Percentiles rank a stretch among this genome's conserved stretches.
These are phyloP conservation scores for Penicillium paneum DNA, from an alignment of 2,329 filamentous ascomycete species.

Conservation along the genomic window DNA sequence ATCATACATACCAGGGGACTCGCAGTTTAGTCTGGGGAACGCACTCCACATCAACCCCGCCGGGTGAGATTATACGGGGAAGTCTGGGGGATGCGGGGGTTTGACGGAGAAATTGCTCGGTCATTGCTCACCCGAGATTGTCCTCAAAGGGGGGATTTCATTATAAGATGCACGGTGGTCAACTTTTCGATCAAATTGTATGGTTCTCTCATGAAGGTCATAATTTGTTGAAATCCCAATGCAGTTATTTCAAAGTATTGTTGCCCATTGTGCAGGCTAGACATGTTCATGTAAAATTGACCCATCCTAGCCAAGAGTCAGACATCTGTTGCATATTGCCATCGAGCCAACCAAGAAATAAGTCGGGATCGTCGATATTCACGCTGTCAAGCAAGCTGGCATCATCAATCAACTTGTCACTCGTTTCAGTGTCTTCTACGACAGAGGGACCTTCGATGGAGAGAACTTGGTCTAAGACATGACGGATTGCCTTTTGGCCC, in stretches of 20 bases:
- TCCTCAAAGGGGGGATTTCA: neutral
- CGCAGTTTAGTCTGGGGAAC: neutral
- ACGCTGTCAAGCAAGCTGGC: neutral
- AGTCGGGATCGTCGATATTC: slow-evolving; percentile 2
- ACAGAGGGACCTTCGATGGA: neutral
- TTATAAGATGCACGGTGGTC: too few relatives aligned
- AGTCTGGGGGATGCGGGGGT: slow-evolving; percentile 1
- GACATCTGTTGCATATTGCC: slow-evolving; percentile 3
- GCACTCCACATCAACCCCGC: neutral
- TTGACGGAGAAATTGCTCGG: slow-evolving; percentile 19
- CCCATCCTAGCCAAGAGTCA: slow-evolving; percentile 8
- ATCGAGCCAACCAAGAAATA: slow-evolving; percentile 7
- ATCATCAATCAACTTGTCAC: neutral
- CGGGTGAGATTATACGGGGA: slow-evolving; percentile 1
- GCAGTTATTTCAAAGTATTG: neutral
- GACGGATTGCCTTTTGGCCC: slow-evolving; percentile 20
- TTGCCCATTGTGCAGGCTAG: too few relatives aligned
- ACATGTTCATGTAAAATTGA: slow-evolving; percentile 4
- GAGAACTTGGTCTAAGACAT: slow-evolving; percentile 23
- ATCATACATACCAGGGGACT: neutral
- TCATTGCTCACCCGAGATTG: slow-evolving; percentile 12
- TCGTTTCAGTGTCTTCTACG: neutral
- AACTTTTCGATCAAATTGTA: neutral
- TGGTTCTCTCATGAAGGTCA: neutral
- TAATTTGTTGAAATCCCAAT: neutral